A percentile compares a stretch with the other conserved stretches of the same genome.
phyloP scores from a whole-genome alignment of 495 filamentous ascomycete genomes.

The Acidomyces sp. region DNA sequence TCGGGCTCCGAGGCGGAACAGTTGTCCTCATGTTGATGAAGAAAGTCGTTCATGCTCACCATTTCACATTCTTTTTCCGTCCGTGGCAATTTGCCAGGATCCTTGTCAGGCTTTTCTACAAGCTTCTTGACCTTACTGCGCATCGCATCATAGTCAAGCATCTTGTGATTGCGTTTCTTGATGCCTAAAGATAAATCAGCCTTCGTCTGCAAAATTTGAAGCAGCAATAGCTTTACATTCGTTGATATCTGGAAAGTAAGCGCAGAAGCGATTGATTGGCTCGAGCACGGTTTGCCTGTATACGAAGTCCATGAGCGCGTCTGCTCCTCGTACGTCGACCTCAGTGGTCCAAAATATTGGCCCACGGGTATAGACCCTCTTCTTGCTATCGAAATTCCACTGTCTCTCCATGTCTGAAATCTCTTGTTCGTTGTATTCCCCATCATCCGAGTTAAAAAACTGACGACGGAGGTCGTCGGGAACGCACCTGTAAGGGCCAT shows the following conservation, averaged over 20 bases:
- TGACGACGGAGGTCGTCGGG: background rate
- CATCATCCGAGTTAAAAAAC: conserved; percentile 3
- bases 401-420: conserved; percentile 11
- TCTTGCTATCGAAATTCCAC: conserved; percentile 2
- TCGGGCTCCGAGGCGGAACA: conserved; percentile 1
- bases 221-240: too few relatives aligned
- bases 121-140: conserved; percentile 92
- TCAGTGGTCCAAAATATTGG: background rate
- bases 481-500: conserved; percentile 80
- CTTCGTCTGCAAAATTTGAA: too few relatives aligned
- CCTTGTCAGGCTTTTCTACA: conserved; percentile 96
- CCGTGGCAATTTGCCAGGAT: conserved; percentile 82
- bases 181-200: too few relatives aligned
- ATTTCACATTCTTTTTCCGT: conserved; percentile 90
- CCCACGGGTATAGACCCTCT: conserved; percentile 1
- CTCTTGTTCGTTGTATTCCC: background rate
- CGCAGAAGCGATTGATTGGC: conserved; percentile 87
- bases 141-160: conserved; percentile 93
- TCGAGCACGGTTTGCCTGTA: conserved; percentile 80
- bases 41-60: conserved; percentile 18
- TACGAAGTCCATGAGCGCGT: conserved; percentile 14
- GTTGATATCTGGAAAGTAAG: conserved; percentile 98
- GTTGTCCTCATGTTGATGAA: background rate
- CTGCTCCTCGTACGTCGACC: background rate
- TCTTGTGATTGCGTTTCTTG: conserved; percentile 95